Percentiles rank a stretch among this genome's conserved stretches.
phyloP scores from a whole-genome alignment of 257 asterid species.

The Solanum sejunctum region DNA sequence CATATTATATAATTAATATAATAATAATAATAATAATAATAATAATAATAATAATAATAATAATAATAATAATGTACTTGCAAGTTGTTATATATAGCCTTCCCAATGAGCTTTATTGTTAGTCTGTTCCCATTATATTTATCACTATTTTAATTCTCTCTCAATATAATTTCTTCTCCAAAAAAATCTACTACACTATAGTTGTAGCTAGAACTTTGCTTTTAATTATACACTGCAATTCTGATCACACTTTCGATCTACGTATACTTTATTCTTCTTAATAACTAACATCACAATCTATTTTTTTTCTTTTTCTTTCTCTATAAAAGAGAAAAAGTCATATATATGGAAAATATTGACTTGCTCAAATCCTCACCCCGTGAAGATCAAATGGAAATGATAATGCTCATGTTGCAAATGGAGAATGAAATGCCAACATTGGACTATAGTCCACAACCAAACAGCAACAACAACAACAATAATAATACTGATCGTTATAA shows the following conservation, averaged over 20 bases:
- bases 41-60: background rate
- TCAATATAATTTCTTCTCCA: background rate
- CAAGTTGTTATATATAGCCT: background rate
- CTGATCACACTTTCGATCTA: conserved; percentile 57
- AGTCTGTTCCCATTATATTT: background rate
- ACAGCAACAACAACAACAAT: background rate
- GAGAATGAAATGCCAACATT: conserved; percentile 13
- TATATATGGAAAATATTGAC: conserved; percentile 46
- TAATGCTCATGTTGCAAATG: conserved; percentile 52
- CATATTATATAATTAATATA: background rate
- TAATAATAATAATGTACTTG: background rate
- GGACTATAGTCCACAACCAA: background rate
- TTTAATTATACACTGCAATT: conserved; percentile 3
- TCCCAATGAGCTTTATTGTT: background rate
- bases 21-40: background rate
- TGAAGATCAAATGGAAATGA: conserved; percentile 65
- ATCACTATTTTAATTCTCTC: background rate
- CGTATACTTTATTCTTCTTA: background rate
- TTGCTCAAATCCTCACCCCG: conserved; percentile 29
- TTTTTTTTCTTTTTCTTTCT: background rate
- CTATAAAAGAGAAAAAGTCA: background rate
- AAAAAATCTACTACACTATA: background rate
- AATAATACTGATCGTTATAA: background rate
- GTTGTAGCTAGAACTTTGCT: background rate
- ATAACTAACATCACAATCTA: background rate